Conservation (phyloP, 495 filamentous ascomycete species). For the Aspergillus saccharolyticus region DNA sequence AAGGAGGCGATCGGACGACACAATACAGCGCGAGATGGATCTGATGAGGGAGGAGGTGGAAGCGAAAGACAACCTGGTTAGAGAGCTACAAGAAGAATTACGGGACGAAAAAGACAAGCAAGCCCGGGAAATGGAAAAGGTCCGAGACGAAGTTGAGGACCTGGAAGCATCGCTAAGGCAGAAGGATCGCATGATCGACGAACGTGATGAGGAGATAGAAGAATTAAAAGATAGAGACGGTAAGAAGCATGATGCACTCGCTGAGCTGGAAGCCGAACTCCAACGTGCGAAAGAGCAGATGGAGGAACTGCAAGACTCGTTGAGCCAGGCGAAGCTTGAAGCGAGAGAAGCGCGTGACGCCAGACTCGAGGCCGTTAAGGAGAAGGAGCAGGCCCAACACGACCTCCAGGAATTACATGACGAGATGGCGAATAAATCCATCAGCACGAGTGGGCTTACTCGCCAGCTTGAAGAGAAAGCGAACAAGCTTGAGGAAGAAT, state of each 20-base stretch:
- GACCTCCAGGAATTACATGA: slow-evolving; percentile 60
- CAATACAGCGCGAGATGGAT: slow-evolving; percentile 55
- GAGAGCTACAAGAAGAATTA: slow-evolving; percentile 42
- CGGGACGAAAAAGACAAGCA: slow-evolving; percentile 42
- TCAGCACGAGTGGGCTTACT: slow-evolving; percentile 69
- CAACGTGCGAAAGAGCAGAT: slow-evolving; percentile 53
- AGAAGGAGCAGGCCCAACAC: slow-evolving; percentile 49
- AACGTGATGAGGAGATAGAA: slow-evolving; percentile 61
- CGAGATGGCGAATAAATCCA: slow-evolving; percentile 73
- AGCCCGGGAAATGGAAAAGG: slow-evolving; percentile 52
- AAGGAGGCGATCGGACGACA: slow-evolving; percentile 64
- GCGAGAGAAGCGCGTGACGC: slow-evolving; percentile 56
- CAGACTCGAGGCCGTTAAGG: slow-evolving; percentile 55
- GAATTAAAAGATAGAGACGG: slow-evolving; percentile 52
- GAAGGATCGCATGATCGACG: slow-evolving; percentile 59
- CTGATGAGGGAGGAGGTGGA: slow-evolving; percentile 55
- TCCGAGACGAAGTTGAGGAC: slow-evolving; percentile 64
- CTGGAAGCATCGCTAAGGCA: slow-evolving; percentile 61
- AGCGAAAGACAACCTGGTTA: slow-evolving; percentile 48
- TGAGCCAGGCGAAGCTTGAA: slow-evolving; percentile 47
- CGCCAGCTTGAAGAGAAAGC: slow-evolving; percentile 70
- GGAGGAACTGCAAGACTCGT: slow-evolving; percentile 57
- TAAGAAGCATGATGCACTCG: slow-evolving; percentile 47
- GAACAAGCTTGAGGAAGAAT: slow-evolving; percentile 58
- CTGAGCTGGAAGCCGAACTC: slow-evolving; percentile 47